These are phyloP conservation scores for Arxiozyma heterogenica DNA, from an alignment of 1,139 yeast species.

Conservation along the genomic window DNA sequence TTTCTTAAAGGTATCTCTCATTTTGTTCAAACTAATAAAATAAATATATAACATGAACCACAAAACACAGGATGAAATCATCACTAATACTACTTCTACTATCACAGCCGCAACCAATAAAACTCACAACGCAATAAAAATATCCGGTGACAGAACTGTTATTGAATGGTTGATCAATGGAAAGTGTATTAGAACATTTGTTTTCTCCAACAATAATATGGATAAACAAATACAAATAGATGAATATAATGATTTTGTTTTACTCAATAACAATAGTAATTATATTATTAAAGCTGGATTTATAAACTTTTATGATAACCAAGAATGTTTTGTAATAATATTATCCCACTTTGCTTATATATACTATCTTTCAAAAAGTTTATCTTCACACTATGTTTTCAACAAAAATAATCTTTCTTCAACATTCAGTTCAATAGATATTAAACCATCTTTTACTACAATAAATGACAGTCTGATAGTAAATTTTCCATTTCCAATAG, in stretches of 20 bases:
- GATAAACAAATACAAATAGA: neutral
- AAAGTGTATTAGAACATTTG: slow-evolving; percentile 18
- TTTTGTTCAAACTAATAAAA: too few species aligned
- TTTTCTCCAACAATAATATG: slow-evolving; percentile 10
- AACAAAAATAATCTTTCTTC: too few species aligned
- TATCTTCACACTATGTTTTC: slow-evolving; percentile 18
- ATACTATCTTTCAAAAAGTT: slow-evolving; percentile 17
- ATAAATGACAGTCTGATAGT: neutral
- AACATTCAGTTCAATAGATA: neutral
- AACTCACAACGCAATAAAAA: slow-evolving; percentile 14
- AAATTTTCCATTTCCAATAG: slow-evolving; percentile 24
- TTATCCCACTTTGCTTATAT: slow-evolving; percentile 24
- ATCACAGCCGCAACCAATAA: neutral
- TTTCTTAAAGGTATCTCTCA: neutral
- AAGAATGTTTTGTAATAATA: slow-evolving; percentile 23
- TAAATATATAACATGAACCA: neutral
- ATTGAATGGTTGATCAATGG: slow-evolving; percentile 24
- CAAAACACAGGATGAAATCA: neutral
- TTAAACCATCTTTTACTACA: neutral
- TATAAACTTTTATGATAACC: slow-evolving; percentile 21
- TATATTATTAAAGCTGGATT: slow-evolving; percentile 24
- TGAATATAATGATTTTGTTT: neutral
- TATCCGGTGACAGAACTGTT: slow-evolving; percentile 13
- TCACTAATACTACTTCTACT: too few species aligned
- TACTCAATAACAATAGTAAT: neutral